Base-by-base conservation (phyloP, 768 basidiomycete genomes). In the Phanerochaete carnosa region DNA sequence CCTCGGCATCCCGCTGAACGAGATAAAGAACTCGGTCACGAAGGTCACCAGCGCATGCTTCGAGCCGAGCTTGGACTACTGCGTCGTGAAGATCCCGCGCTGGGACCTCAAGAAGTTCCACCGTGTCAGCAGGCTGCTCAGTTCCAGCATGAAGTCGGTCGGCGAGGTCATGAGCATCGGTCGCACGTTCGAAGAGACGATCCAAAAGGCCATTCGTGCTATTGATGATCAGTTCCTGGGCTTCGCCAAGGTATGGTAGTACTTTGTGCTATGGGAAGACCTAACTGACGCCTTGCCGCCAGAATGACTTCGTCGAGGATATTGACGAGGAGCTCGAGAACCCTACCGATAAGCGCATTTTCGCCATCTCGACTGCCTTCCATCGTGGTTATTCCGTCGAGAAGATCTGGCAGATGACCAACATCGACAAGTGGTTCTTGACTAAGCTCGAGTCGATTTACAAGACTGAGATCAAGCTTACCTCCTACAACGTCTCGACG, bases 91-190 rank as follows among this genome's bases (percentile, higher is more conserved):
- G 80, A 97, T 99, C 68, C 96, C 96, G 58, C 90, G 96, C 64
- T 99, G 96, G 96, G 97, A 99, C 76, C 79, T 98, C 70, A 95
- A 95, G 76, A 99, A 99, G 82, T 99, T 99, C 79, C 94, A 69
- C 68, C 87, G 96, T 49, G 96, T 99, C 69, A 95, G 92, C 72
- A 85, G 90, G 60, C 80, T 92, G 43, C 78, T 99, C 52, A 94
- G 93, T 74, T 93, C 90, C 66, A 94, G 92, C 75, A 98, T 99
- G 96, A 98, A 98, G 83, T 94, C 92, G 68, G 96, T 99, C 8
- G 96, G 96, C 28, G 96, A 99, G 75, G 96, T 99, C 59, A 99
- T 99, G 97, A 94, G 92, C 66, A 98, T 99, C 65, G 96, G 96
- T 15, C 81, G 96, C 67, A 97, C 95, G 4, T 99, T 99, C 69